These are phyloP conservation scores for Viola odorata DNA, from an alignment of 345 rosid genomes.

Conservation along the genomic window DNA sequence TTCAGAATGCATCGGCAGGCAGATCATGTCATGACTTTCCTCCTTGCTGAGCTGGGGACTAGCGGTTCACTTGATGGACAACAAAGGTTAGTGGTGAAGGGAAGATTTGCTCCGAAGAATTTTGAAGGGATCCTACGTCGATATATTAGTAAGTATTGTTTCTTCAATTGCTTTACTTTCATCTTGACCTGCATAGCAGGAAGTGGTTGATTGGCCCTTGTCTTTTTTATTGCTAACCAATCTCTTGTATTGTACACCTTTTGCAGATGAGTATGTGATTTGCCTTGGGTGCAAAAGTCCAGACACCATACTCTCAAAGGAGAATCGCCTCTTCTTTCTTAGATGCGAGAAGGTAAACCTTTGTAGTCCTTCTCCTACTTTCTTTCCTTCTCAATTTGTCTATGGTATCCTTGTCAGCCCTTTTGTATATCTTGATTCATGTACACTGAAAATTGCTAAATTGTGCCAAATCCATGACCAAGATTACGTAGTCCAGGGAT, in stretches of 20 bases:
- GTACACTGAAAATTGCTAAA: no score
- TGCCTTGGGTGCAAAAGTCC: slow-evolving; percentile 37
- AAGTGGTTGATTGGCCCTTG: not conserved
- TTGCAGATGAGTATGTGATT: slow-evolving; percentile 36
- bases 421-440: no score
- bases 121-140: slow-evolving; percentile 85
- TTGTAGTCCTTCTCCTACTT: no score
- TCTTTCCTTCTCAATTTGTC: no score
- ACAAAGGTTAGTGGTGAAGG: slow-evolving; percentile 85
- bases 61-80: slow-evolving; percentile 96
- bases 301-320: slow-evolving; percentile 32
- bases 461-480: no score
- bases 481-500: no score
- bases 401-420: no score
- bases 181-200: not conserved
- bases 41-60: slow-evolving; percentile 93
- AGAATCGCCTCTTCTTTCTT: slow-evolving; percentile 35
- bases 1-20: slow-evolving; percentile 92
- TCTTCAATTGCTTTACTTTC: slow-evolving; percentile 5
- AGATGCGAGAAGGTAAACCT: slow-evolving; percentile 31
- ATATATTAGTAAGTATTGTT: slow-evolving; percentile 64
- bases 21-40: slow-evolving; percentile 85
- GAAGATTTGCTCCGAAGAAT: slow-evolving; percentile 87
- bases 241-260: not conserved
- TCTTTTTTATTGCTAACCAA: not conserved